Percentiles rank a stretch among this genome's conserved stretches.
Conservation (phyloP, 495 filamentous ascomycete species). For the Daldinia bambusicola region DNA sequence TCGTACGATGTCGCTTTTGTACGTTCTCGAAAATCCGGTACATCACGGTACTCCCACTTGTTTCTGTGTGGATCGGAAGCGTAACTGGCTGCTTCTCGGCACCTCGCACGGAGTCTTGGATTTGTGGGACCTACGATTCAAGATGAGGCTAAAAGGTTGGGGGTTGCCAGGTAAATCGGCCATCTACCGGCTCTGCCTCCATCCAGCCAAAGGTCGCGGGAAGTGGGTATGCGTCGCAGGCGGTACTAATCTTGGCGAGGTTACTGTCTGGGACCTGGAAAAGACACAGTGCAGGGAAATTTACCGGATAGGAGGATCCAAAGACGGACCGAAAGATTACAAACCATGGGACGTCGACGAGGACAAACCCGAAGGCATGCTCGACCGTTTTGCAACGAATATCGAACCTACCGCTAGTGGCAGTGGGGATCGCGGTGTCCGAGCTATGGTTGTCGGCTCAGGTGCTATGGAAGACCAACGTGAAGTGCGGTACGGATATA, state of each 20-base stretch:
- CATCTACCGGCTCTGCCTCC: slow-evolving; percentile 81
- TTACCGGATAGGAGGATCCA: slow-evolving; percentile 71
- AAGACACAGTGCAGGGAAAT: slow-evolving; percentile 89
- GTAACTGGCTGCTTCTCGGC: slow-evolving; percentile 89
- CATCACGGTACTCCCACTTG: slow-evolving; percentile 94
- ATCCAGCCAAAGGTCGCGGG: slow-evolving; percentile 78
- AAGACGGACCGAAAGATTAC: slow-evolving; percentile 72
- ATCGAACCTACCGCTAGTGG: slow-evolving; percentile 64
- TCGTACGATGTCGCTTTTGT: slow-evolving; percentile 84
- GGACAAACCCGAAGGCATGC: slow-evolving; percentile 86
- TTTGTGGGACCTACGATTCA: slow-evolving; percentile 96
- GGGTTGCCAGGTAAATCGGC: slow-evolving; percentile 81
- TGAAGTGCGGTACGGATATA: slow-evolving; percentile 72
- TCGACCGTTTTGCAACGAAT: slow-evolving; percentile 83
- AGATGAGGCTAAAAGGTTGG: slow-evolving; percentile 86
- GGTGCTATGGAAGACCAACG: slow-evolving; percentile 66
- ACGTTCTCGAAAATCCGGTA: slow-evolving; percentile 84
- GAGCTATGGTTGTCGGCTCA: slow-evolving; percentile 66
- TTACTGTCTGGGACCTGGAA: slow-evolving; percentile 96
- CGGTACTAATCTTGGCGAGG: slow-evolving; percentile 88
- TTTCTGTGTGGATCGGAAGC: slow-evolving; percentile 85
- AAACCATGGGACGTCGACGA: slow-evolving; percentile 92
- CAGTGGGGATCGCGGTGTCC: slow-evolving; percentile 66
- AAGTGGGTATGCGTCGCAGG: slow-evolving; percentile 88
- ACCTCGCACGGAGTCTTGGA: slow-evolving; percentile 94